A percentile compares a stretch with the other conserved stretches of the same genome.
Conservation (phyloP, 2,329 filamentous ascomycete genomes). For the Aspergillus unguis region DNA sequence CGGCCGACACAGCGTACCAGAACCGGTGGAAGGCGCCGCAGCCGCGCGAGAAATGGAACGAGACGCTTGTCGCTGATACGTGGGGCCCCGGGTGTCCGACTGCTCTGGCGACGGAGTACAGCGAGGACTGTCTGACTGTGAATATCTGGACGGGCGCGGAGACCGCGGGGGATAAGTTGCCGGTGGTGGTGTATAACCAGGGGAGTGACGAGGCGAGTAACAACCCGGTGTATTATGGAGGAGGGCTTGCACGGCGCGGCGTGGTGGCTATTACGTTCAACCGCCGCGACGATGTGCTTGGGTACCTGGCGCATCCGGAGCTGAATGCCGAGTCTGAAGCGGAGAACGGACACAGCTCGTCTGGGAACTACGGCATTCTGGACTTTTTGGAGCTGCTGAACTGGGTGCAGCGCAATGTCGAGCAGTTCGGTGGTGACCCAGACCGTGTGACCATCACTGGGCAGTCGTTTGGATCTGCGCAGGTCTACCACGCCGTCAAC, state of each 20-base stretch:
- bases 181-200: slow-evolving; percentile 31
- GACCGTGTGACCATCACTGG: slow-evolving; percentile 45
- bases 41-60: slow-evolving; percentile 21
- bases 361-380: slow-evolving; percentile 40
- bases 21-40: slow-evolving; percentile 29
- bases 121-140: slow-evolving; percentile 34
- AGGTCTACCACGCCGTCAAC: slow-evolving; percentile 31
- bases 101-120: slow-evolving; percentile 16
- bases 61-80: slow-evolving; percentile 20
- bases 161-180: slow-evolving; percentile 21
- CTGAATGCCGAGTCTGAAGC: slow-evolving; percentile 23
- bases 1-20: slow-evolving; percentile 25
- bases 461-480: slow-evolving; percentile 30
- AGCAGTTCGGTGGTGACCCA: slow-evolving; percentile 53
- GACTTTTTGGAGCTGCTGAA: slow-evolving; percentile 55
- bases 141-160: slow-evolving; percentile 31
- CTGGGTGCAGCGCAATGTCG: slow-evolving; percentile 54
- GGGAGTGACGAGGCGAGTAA: slow-evolving; percentile 27
- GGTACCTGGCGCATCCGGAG: slow-evolving; percentile 26
- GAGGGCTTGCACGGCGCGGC: slow-evolving; percentile 29
- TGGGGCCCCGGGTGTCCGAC: slow-evolving; percentile 25
- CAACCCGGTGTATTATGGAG: slow-evolving; percentile 25
- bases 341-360: slow-evolving; percentile 24
- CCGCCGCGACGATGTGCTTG: slow-evolving; percentile 27
- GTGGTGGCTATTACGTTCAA: slow-evolving; percentile 30